A percentile compares a stretch with the other conserved stretches of the same genome.
These are phyloP conservation scores for Mycena pura DNA, from an alignment of 768 basidiomycete species.

Conservation along the genomic window DNA sequence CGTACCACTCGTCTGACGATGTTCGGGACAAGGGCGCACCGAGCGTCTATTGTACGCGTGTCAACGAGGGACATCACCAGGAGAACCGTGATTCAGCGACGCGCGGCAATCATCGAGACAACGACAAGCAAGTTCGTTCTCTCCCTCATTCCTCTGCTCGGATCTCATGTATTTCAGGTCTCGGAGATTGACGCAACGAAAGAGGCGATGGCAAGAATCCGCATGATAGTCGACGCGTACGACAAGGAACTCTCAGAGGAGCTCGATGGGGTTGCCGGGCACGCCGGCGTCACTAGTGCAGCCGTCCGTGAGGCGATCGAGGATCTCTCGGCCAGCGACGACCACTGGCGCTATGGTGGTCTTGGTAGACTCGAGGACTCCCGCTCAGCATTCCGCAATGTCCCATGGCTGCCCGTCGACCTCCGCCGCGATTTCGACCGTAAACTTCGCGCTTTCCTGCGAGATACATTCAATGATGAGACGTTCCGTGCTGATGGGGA, in stretches of 20 bases:
- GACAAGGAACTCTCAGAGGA: conserved; percentile 11
- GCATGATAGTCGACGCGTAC: conserved; percentile 9
- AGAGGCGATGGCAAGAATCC: conserved; percentile 19
- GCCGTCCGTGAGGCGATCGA: not conserved
- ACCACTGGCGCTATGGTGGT: conserved; percentile 3
- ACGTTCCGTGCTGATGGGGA: not conserved
- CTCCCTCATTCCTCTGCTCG: not conserved
- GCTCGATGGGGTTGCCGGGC: too few species aligned
- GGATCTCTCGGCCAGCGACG: not conserved
- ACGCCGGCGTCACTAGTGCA: not conserved
- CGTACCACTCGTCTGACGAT: too few species aligned
- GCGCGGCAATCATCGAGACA: not conserved
- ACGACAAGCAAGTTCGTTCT: not conserved
- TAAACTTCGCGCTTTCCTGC: not conserved
- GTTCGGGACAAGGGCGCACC: too few species aligned
- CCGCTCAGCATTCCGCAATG: not conserved
- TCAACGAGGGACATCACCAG: conserved; percentile 9
- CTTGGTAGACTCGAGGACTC: not conserved
- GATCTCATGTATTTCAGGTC: not conserved
- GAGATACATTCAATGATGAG: not conserved
- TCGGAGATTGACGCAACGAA: not conserved
- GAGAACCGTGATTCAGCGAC: not conserved
- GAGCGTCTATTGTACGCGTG: too few species aligned
- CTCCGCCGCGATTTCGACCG: not conserved
- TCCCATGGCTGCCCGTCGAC: not conserved